A percentile compares a stretch with the other conserved stretches of the same genome.
Conservation (phyloP, 202 grass and related monocot genomes). For the Carex arenaria region DNA sequence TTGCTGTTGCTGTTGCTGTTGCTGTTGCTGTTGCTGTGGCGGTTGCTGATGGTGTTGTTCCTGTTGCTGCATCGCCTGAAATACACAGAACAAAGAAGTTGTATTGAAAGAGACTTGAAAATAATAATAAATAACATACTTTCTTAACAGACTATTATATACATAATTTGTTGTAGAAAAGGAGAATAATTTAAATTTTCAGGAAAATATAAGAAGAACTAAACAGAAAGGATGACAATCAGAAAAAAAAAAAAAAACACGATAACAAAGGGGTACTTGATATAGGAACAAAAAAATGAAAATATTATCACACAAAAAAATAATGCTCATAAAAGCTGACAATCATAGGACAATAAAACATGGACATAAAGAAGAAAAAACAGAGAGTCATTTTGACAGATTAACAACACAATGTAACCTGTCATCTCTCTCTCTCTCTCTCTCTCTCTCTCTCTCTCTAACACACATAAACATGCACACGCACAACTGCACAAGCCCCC, state of each 20-base stretch:
- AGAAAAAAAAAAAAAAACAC: neutral
- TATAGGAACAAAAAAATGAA: neutral
- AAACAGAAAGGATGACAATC: neutral
- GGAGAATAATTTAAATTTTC: neutral
- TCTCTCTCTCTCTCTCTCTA: neutral
- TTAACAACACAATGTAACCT: neutral
- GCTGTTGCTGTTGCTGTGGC: neutral
- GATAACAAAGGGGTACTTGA: neutral
- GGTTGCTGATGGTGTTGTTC: conserved; percentile 12
- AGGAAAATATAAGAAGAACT: neutral
- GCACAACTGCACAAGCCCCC: neutral
- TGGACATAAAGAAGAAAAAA: neutral
- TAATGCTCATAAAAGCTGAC: neutral
- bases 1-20: conserved; percentile 1
- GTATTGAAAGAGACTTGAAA: neutral
- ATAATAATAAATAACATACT: neutral
- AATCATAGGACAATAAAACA: neutral
- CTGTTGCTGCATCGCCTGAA: conserved; percentile 26
- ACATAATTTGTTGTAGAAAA: neutral
- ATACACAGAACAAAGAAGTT: neutral
- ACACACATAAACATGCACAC: conserved; percentile 7
- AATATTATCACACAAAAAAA: neutral
- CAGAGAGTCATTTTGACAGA: neutral
- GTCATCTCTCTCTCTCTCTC: neutral
- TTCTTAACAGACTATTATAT: no score